These are phyloP conservation scores for Trifolium subterraneum DNA, from an alignment of 306 rosid species.

Conservation along the genomic window DNA sequence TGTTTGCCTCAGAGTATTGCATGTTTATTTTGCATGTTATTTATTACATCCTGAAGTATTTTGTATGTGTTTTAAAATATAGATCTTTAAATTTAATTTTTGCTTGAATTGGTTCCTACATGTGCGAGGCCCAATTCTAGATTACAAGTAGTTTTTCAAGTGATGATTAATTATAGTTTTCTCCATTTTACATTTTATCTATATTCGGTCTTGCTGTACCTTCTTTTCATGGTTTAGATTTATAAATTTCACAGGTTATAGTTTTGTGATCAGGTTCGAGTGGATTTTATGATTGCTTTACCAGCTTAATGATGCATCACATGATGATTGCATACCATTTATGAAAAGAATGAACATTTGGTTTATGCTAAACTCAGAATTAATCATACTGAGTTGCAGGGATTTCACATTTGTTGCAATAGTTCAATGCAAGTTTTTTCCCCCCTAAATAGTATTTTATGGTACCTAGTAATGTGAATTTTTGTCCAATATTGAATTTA, in stretches of 20 bases:
- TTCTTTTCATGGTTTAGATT: background rate
- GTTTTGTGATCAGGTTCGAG: background rate
- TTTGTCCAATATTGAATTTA: no score
- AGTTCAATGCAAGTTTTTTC: no score
- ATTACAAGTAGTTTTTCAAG: constrained; percentile 1
- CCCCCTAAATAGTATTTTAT: no score
- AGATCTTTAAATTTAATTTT: background rate
- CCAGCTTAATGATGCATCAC: background rate
- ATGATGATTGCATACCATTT: background rate
- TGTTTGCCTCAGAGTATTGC: background rate
- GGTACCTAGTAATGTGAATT: no score
- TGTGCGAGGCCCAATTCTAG: background rate
- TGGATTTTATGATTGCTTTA: background rate
- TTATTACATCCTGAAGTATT: background rate
- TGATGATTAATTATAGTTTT: background rate
- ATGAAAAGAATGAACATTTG: background rate
- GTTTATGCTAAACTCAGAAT: background rate
- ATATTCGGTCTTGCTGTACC: background rate
- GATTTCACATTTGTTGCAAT: no score
- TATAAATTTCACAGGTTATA: background rate
- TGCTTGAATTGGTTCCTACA: background rate
- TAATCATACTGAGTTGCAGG: background rate
- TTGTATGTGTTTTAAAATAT: background rate
- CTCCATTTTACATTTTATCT: background rate
- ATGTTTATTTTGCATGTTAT: constrained; percentile 3